Evolutionary conservation across 108 stramenopile species (phyloP).

Genomic region (Fistulifera pelliculosa): DNA sequence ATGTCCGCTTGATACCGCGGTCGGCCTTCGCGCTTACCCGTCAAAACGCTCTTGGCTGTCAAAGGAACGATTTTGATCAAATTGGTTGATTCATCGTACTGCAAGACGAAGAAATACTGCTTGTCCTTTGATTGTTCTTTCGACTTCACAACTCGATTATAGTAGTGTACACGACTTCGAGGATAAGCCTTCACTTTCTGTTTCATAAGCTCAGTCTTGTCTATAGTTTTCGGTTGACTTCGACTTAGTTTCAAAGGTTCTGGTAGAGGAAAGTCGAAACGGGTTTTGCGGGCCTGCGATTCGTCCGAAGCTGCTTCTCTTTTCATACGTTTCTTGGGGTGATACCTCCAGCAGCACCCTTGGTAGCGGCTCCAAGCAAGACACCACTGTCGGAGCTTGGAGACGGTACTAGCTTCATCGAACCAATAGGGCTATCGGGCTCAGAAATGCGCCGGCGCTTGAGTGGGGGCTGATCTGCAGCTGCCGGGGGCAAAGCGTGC

Average conservation of each 20-base stretch:
- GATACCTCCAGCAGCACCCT: no score
- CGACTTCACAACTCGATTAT: conserved; percentile 39
- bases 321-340: no score
- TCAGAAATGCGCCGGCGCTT: no score
- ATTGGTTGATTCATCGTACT: conserved; percentile 23
- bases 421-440: no score
- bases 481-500: no score
- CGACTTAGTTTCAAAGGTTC: background rate
- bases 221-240: conserved; percentile 9
- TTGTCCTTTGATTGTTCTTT: background rate
- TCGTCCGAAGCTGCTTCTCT: no score
- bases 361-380: no score
- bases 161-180: conserved; percentile 27
- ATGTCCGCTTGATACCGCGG: conserved; percentile 35
- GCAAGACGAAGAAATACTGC: conserved; percentile 44
- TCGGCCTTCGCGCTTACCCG: conserved; percentile 36
- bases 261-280: no score
- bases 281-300: no score
- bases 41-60: conserved; percentile 22
- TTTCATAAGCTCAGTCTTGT: conserved; percentile 15
- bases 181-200: conserved; percentile 36
- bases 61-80: conserved; percentile 32
- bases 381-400: no score
- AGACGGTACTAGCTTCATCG: no score
- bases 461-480: no score